phyloP scores from a whole-genome alignment of 2,329 filamentous ascomycete species.

The Microdochium bolleyi region DNA sequence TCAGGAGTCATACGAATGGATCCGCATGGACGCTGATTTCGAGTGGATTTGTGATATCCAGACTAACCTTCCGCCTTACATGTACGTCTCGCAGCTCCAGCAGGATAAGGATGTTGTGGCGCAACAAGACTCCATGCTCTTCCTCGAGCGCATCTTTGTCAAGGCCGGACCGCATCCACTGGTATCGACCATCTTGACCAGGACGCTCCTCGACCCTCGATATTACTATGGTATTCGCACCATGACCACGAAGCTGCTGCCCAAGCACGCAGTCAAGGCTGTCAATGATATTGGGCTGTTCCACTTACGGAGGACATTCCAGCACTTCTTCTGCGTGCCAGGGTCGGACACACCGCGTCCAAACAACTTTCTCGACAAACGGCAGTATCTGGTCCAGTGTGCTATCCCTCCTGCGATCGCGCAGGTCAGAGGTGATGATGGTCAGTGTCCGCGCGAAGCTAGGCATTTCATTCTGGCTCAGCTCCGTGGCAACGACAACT shows the following conservation, averaged over 20 bases:
- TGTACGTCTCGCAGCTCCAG: conserved; percentile 96
- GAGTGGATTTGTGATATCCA: conserved; percentile 92
- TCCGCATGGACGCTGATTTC: conserved; percentile 94
- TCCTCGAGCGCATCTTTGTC: conserved; percentile 50
- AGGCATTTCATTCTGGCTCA: conserved; percentile 83
- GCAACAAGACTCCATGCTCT: conserved; percentile 69
- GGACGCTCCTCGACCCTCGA: conserved; percentile 82
- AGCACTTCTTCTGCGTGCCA: conserved; percentile 79
- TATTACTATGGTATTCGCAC: conserved; percentile 92
- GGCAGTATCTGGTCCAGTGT: conserved; percentile 75
- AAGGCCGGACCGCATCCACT: conserved; percentile 58
- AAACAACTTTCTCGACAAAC: conserved; percentile 87
- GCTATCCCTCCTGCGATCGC: conserved; percentile 78
- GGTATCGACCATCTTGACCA: conserved; percentile 79
- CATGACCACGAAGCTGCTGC: conserved; percentile 72
- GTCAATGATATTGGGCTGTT: conserved; percentile 70
- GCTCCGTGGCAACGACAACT: conserved; percentile 90
- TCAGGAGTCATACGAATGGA: conserved; percentile 96
- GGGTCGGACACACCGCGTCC: conserved; percentile 72
- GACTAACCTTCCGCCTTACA: conserved; percentile 80
- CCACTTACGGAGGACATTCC: conserved; percentile 80
- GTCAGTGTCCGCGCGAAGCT: conserved; percentile 70
- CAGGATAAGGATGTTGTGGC: conserved; percentile 96
- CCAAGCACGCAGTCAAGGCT: conserved; percentile 65
- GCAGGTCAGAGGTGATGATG: conserved; percentile 64